These are phyloP conservation scores for Mrakiaceae sp. DNA, from an alignment of 1,284 basidiomycete species.

Conservation along the genomic window DNA sequence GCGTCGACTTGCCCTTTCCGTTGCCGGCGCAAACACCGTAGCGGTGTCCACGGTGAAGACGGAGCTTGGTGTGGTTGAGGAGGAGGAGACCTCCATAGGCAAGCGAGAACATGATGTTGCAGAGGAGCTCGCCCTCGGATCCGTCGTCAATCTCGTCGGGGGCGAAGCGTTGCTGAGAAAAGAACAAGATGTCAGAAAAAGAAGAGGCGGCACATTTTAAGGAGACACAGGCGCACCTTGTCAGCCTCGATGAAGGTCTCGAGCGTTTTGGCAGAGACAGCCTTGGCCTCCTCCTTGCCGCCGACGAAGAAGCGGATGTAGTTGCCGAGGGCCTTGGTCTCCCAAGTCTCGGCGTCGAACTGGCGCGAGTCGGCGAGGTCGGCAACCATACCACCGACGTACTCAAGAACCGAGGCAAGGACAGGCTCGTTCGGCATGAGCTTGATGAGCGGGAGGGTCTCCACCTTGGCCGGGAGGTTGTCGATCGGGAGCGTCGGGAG, in stretches of 20 bases:
- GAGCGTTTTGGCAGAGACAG: conserved; percentile 54
- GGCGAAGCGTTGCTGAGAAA: conserved; percentile 28
- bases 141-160: conserved; percentile 50
- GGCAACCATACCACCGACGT: conserved; percentile 59
- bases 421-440: conserved; percentile 32
- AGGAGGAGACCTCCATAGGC: conserved; percentile 93
- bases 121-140: conserved; percentile 66
- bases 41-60: conserved; percentile 76
- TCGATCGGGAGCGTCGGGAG: conserved; percentile 50
- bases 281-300: conserved; percentile 28
- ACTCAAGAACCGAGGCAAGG: conserved; percentile 44
- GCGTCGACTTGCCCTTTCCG: conserved; percentile 90
- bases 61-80: conserved; percentile 87
- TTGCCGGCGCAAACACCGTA: conserved; percentile 96
- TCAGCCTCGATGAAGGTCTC: conserved; percentile 68
- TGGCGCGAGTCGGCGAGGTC: conserved; percentile 61
- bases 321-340: conserved; percentile 50
- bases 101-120: conserved; percentile 86
- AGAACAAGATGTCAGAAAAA: background rate
- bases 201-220: background rate
- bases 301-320: conserved; percentile 60
- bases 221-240: conserved; percentile 38
- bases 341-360: conserved; percentile 61
- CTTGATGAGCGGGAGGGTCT: conserved; percentile 31
- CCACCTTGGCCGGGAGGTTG: conserved; percentile 34